Evolutionary conservation across 2,329 filamentous ascomycete species (phyloP).

Genomic region (Zymoseptoria ardabiliae): DNA sequence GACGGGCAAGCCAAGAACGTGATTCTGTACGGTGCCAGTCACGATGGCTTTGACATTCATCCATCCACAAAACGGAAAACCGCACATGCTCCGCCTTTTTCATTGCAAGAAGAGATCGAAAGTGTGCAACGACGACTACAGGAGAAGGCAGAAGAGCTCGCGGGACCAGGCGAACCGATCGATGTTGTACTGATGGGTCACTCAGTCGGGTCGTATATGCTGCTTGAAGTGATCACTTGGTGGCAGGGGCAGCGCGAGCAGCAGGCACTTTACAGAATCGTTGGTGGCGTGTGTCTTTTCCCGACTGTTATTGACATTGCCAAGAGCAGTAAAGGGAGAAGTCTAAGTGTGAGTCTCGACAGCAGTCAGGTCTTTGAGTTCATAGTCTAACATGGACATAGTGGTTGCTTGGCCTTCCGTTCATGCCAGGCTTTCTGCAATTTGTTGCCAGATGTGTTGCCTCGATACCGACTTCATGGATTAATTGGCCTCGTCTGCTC

Average conservation of each 20-base stretch:
- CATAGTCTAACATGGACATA: background rate
- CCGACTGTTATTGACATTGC: constrained; percentile 43
- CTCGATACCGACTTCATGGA: constrained; percentile 25
- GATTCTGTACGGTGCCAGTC: constrained; percentile 33
- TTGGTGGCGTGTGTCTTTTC: constrained; percentile 36
- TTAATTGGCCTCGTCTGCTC: constrained; percentile 6
- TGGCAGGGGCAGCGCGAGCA: constrained; percentile 12
- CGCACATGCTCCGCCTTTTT: constrained; percentile 8
- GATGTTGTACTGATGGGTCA: constrained; percentile 39
- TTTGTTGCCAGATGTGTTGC: background rate
- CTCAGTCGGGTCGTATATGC: constrained; percentile 41
- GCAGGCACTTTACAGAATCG: constrained; percentile 12
- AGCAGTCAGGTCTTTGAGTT: background rate
- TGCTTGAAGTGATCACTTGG: constrained; percentile 31
- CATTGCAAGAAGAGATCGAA: constrained; percentile 31
- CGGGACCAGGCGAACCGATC: constrained; percentile 2
- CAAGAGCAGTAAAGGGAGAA: constrained; percentile 37
- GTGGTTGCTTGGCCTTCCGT: constrained; percentile 9
- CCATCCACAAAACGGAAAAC: background rate
- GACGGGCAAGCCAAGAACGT: constrained; percentile 23
- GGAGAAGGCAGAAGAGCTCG: constrained; percentile 4
- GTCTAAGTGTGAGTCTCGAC: constrained; percentile 31
- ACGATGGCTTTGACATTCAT: constrained; percentile 38
- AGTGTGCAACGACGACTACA: constrained; percentile 40
- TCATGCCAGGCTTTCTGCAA: background rate